Evolutionary conservation across 2,329 filamentous ascomycete species (phyloP).

Genomic region (Penicillium sp.): DNA sequence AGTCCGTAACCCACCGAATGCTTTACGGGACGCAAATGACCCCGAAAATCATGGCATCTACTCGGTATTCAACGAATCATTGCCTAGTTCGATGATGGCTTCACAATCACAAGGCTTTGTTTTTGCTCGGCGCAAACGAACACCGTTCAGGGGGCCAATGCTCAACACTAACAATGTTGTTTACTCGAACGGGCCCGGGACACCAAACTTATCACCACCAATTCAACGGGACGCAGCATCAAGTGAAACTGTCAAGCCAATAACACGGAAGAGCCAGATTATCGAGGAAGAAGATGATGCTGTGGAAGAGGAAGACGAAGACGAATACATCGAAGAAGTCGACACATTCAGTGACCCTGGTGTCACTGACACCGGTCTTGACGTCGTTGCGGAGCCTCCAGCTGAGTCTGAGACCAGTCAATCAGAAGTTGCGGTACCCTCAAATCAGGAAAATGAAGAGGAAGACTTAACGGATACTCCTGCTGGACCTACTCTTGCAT

Average conservation of each 20-base stretch:
- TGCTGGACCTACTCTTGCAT: constrained; percentile 23
- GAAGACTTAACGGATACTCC: constrained; percentile 19
- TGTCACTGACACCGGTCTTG: constrained; percentile 15
- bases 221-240: constrained; percentile 20
- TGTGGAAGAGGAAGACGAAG: constrained; percentile 29
- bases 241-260: constrained; percentile 20
- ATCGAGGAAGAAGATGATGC: constrained; percentile 46
- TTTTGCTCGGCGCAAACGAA: constrained; percentile 44
- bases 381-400: constrained; percentile 18
- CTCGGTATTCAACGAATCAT: constrained; percentile 36
- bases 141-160: constrained; percentile 44
- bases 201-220: constrained; percentile 28
- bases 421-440: background rate
- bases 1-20: constrained; percentile 54
- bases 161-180: constrained; percentile 36
- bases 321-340: constrained; percentile 40
- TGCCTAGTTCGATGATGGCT: constrained; percentile 32
- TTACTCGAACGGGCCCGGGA: constrained; percentile 29
- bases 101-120: constrained; percentile 42
- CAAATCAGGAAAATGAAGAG: constrained; percentile 11
- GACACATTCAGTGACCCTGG: constrained; percentile 32
- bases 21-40: constrained; percentile 25
- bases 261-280: constrained; percentile 37
- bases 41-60: constrained; percentile 21
- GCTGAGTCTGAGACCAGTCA: background rate